Evolutionary conservation across 176 grass and related monocot species (phyloP).

Genomic region (Zoysia japonica): DNA sequence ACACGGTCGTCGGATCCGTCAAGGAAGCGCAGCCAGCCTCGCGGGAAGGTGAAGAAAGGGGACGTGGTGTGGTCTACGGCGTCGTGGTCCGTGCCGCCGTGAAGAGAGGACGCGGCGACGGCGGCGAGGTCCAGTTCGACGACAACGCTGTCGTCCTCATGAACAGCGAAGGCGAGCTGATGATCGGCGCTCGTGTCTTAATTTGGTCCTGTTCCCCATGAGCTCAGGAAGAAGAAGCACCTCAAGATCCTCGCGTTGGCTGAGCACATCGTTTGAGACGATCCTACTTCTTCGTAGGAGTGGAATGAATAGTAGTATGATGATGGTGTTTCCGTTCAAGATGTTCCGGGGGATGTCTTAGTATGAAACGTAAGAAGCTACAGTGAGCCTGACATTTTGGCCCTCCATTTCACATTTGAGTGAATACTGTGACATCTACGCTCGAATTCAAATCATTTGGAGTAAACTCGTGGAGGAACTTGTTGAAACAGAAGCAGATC

Average conservation of each 20-base stretch:
- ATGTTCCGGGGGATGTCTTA: conserved; percentile 5
- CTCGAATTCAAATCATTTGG: too few species aligned
- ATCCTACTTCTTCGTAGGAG: neutral
- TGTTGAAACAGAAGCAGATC: too few species aligned
- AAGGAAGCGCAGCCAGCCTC: conserved; percentile 81
- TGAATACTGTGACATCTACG: too few species aligned
- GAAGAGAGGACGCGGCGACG: conserved; percentile 75
- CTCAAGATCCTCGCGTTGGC: conserved; percentile 92
- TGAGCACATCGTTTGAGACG: conserved; percentile 79
- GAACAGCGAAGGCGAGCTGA: conserved; percentile 85
- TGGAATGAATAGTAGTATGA: neutral
- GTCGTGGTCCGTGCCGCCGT: conserved; percentile 93
- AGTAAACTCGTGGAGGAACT: too few species aligned
- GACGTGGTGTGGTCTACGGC: conserved; percentile 78
- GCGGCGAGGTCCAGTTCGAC: conserved; percentile 85
- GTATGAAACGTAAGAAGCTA: neutral
- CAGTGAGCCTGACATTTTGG: neutral
- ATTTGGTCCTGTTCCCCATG: conserved; percentile 73
- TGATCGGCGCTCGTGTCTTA: conserved; percentile 73
- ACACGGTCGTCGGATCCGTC: conserved; percentile 82
- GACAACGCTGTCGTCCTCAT: conserved; percentile 85
- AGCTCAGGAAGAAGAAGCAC: conserved; percentile 95
- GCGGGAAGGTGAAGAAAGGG: conserved; percentile 97
- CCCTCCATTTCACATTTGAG: neutral
- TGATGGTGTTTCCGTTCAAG: neutral